Percentiles rank a stretch among this genome's conserved stretches.
phyloP scores from a whole-genome alignment of 148 eudicot species.

The Talinum fruticosum region DNA sequence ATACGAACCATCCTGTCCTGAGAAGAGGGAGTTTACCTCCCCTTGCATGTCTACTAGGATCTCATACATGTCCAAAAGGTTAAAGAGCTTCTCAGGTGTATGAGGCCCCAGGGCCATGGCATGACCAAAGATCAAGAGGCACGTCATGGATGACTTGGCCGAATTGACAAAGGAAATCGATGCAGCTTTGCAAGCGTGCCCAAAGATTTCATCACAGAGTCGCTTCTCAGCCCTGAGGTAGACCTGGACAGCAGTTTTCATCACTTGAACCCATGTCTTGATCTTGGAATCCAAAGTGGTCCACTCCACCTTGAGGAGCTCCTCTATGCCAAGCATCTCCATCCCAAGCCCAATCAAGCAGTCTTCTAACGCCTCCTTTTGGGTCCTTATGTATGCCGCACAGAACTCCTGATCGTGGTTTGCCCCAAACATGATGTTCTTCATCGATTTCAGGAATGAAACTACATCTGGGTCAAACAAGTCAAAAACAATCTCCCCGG shows the following conservation, averaged over 20 bases:
- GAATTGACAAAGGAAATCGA: conserved; percentile 49
- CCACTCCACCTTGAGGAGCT: conserved; percentile 59
- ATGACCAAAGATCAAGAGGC: conserved; percentile 71
- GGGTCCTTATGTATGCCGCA: conserved; percentile 35
- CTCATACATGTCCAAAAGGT: conserved; percentile 72
- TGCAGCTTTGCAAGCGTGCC: conserved; percentile 20
- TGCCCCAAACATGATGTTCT: conserved; percentile 48
- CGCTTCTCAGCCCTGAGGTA: conserved; percentile 55
- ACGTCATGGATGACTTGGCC: conserved; percentile 44
- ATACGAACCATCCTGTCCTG: conserved; percentile 34
- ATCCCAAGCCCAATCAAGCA: conserved; percentile 38
- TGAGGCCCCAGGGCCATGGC: conserved; percentile 61
- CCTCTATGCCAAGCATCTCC: conserved; percentile 60
- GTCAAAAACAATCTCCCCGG: conserved; percentile 30
- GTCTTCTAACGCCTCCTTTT: conserved; percentile 55
- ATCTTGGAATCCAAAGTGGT: conserved; percentile 41
- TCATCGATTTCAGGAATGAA: conserved; percentile 44
- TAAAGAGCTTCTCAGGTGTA: conserved; percentile 62
- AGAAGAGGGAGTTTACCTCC: conserved; percentile 46
- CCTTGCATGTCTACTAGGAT: conserved; percentile 37
- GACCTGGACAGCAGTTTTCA: conserved; percentile 43
- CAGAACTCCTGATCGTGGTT: conserved; percentile 49
- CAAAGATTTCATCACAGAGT: conserved; percentile 55
- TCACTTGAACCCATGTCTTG: conserved; percentile 56
- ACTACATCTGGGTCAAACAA: conserved; percentile 50